Evolutionary conservation across 1,284 basidiomycete species (phyloP).

Genomic region (Porogramme epimiltina): DNA sequence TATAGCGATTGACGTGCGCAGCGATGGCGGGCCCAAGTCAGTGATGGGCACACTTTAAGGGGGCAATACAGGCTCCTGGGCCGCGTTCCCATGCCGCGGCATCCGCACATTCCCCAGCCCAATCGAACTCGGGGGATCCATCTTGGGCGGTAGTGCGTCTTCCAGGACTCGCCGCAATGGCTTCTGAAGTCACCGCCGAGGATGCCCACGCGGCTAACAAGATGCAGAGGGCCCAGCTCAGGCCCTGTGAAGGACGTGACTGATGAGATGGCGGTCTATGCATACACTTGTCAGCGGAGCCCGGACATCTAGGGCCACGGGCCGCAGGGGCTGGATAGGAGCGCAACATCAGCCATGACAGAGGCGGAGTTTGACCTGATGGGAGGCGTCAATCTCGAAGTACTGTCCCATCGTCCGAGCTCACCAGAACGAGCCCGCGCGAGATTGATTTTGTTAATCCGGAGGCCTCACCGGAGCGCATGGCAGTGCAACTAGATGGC

Average conservation of each 20-base stretch:
- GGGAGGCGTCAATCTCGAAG: background rate
- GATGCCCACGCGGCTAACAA: background rate
- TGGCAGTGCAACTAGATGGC: background rate
- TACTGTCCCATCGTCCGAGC: background rate
- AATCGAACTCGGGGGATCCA: background rate
- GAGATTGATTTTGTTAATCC: background rate
- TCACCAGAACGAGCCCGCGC: background rate
- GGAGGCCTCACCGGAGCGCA: background rate
- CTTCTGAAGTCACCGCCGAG: background rate
- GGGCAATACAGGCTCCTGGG: no score
- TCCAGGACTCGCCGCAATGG: background rate
- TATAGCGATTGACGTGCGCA: conserved; percentile 12
- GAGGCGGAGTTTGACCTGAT: background rate
- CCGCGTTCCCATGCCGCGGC: conserved; percentile 16
- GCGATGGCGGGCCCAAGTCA: background rate
- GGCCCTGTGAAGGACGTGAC: background rate
- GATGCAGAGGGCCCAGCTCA: background rate
- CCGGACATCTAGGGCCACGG: no score
- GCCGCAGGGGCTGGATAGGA: no score
- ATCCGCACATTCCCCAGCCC: conserved; percentile 7
- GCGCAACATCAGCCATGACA: background rate
- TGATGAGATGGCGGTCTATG: background rate
- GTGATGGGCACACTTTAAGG: no score
- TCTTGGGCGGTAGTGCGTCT: conserved; percentile 2
- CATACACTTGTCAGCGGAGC: no score